Evolutionary conservation across 2,329 filamentous ascomycete species (phyloP).

Genomic region (Colletotrichum siamense): DNA sequence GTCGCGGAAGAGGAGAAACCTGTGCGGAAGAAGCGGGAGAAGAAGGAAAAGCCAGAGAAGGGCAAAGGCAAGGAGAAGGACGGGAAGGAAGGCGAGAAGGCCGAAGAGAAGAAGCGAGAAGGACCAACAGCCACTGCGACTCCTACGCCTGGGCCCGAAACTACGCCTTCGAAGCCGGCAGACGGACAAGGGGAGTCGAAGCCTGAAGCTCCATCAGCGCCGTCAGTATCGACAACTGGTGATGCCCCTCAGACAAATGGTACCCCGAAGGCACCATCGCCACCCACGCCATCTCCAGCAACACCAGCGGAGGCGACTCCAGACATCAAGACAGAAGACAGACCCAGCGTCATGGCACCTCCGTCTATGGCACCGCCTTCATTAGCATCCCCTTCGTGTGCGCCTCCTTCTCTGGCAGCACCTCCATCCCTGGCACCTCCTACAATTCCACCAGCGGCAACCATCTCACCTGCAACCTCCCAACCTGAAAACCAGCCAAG

Average conservation of each 20-base stretch:
- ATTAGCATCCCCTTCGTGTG: background rate
- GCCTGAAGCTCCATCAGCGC: background rate
- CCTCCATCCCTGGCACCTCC: background rate
- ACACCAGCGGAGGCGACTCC: background rate
- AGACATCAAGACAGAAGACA: constrained; percentile 7
- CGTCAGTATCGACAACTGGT: background rate
- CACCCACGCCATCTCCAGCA: background rate
- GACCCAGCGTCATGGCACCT: constrained; percentile 1
- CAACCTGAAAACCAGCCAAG: constrained; percentile 28
- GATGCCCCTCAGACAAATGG: background rate
- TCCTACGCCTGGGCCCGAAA: background rate
- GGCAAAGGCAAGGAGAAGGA: constrained; percentile 34
- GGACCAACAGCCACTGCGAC: background rate
- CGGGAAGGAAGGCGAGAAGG: constrained; percentile 11
- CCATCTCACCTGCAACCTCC: constrained; percentile 24
- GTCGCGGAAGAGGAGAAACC: constrained; percentile 67
- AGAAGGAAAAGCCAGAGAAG: constrained; percentile 49
- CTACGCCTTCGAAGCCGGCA: background rate
- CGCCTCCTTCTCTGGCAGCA: background rate
- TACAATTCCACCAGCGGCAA: constrained; percentile 13
- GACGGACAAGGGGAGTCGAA: background rate
- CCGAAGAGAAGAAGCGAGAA: constrained; percentile 10
- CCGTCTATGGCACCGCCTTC: background rate
- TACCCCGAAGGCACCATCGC: background rate
- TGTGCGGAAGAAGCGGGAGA: constrained; percentile 59